Base-by-base conservation (phyloP, 176 grass and related monocot genomes). In the Dendrocalamus sinicus region DNA sequence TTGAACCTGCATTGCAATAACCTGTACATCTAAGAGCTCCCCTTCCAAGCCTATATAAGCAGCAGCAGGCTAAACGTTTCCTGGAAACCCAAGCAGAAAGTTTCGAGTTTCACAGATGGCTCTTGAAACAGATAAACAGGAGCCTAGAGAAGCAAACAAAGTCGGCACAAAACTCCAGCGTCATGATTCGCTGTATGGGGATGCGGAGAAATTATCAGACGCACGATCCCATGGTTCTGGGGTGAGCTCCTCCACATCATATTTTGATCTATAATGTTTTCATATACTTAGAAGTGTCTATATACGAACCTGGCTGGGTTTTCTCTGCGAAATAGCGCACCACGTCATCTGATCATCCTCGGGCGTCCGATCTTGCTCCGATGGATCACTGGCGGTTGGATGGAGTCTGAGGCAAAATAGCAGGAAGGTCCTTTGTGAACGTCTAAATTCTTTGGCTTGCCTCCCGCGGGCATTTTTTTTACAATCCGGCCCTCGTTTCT, bases 111-210 rank as follows among this genome's bases (percentile, higher is more conserved):
- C 20, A 26, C 51, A 44, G 19, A 86, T 86, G 74, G 63, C 61
- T 45, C 46, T 51, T 32, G 84, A 78, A 69, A 54, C 57, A 46
- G 61, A 59, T 23, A 50, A 1, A 41, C 75, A 13, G 44, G 73
- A 76, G 58, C 48, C 24, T n/a, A 15, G 3, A n/a, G 62, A 66
- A 20, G 30, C 19, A 26, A 67, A 62, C 55, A 32, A 14, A 45
- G 55, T 8, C 32, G 55, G 20, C 19, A 20, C 2, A 26, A 70
- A 0, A 44, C 59, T 86, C 6, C 60, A 62, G 75, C 72, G 73
- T 28, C 22, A 67, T n/a, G 74, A 86, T 74, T 86, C 61, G 17
- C 67, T 86, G 26, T 68, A 69, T 26, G 17, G 12, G n/a, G 84
- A 79, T 30, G 57, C 84, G 67, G 84, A 86, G 17, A 77, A 70